phyloP scores from a whole-genome alignment of 2,329 filamentous ascomycete species.

The Akanthomyces muscarius region DNA sequence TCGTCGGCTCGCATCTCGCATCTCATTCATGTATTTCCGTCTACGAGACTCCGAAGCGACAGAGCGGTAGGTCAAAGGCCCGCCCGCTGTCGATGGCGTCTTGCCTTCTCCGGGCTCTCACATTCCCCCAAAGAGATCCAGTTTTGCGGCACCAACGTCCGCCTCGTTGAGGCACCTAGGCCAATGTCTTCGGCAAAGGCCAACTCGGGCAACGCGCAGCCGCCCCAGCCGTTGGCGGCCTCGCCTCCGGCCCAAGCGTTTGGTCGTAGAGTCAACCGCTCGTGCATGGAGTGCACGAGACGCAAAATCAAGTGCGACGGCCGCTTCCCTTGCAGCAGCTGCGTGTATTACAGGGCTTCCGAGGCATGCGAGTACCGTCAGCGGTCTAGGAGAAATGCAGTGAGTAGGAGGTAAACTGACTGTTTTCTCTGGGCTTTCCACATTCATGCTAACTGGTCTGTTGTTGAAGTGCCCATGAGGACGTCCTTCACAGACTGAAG shows the following conservation, averaged over 20 bases:
- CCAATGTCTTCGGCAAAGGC: not conserved
- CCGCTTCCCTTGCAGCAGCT: slow-evolving; percentile 34
- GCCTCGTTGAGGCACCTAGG: not conserved
- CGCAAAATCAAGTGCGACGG: slow-evolving; percentile 39
- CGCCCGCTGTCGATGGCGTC: not conserved
- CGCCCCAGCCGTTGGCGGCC: not conserved
- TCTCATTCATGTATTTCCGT: slow-evolving; percentile 3
- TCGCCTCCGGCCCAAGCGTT: slow-evolving; percentile 7
- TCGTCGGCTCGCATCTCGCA: not conserved
- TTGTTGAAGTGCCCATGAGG: slow-evolving; percentile 24
- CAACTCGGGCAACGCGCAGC: not conserved
- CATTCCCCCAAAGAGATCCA: not conserved
- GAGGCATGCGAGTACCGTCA: slow-evolving; percentile 29
- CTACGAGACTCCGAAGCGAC: not conserved
- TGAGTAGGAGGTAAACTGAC: slow-evolving; percentile 26
- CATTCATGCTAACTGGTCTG: not conserved
- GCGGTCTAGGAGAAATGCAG: slow-evolving; percentile 28
- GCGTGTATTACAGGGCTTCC: slow-evolving; percentile 30
- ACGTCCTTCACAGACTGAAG: slow-evolving; percentile 24
- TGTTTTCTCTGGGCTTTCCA: not conserved
- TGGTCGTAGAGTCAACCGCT: slow-evolving; percentile 23
- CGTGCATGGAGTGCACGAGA: slow-evolving; percentile 27
- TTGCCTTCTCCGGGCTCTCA: not conserved
- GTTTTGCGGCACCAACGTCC: not conserved
- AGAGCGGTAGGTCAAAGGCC: not conserved